Percentiles rank a stretch among this genome's conserved stretches.
These are phyloP conservation scores for Luffa aegyptiaca DNA, from an alignment of 306 rosid genomes.

Conservation along the genomic window DNA sequence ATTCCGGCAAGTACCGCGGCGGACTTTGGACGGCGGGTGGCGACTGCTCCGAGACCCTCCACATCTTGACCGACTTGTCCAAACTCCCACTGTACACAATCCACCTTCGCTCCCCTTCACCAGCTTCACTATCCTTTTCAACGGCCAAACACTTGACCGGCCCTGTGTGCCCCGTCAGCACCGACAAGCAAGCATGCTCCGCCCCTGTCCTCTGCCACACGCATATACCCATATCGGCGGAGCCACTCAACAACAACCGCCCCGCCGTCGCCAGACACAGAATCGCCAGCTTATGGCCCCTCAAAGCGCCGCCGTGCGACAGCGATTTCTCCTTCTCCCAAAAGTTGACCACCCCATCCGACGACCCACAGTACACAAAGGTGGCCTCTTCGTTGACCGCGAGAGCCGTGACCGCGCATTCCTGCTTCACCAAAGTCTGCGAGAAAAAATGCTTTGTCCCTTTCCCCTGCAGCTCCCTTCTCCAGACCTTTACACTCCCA, in stretches of 20 bases:
- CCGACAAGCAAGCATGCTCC: slow-evolving; percentile 35
- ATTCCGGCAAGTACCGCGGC: background rate
- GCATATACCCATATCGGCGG: slow-evolving; percentile 77
- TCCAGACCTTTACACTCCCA: slow-evolving; percentile 75
- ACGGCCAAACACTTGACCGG: slow-evolving; percentile 86
- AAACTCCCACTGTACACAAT: slow-evolving; percentile 81
- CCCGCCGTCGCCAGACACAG: slow-evolving; percentile 59
- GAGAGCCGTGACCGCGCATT: slow-evolving; percentile 67
- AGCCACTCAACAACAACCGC: slow-evolving; percentile 55
- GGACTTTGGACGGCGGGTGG: background rate
- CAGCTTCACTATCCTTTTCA: slow-evolving; percentile 34
- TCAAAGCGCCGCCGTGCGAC: slow-evolving; percentile 41
- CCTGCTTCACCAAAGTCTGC: slow-evolving; percentile 57
- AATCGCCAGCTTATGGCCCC: slow-evolving; percentile 67
- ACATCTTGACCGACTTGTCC: slow-evolving; percentile 88
- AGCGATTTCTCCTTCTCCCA: slow-evolving; percentile 46
- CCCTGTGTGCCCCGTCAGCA: slow-evolving; percentile 59
- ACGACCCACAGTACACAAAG: slow-evolving; percentile 49
- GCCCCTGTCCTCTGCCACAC: slow-evolving; percentile 50
- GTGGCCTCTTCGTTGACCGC: slow-evolving; percentile 31
- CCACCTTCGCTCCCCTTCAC: slow-evolving; percentile 25
- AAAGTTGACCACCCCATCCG: slow-evolving; percentile 63
- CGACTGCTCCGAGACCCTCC: slow-evolving; percentile 51
- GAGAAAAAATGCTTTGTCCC: slow-evolving; percentile 78
- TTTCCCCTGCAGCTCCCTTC: slow-evolving; percentile 71